phyloP scores from a whole-genome alignment of 495 filamentous ascomycete species.

The Penicillium goetzii region DNA sequence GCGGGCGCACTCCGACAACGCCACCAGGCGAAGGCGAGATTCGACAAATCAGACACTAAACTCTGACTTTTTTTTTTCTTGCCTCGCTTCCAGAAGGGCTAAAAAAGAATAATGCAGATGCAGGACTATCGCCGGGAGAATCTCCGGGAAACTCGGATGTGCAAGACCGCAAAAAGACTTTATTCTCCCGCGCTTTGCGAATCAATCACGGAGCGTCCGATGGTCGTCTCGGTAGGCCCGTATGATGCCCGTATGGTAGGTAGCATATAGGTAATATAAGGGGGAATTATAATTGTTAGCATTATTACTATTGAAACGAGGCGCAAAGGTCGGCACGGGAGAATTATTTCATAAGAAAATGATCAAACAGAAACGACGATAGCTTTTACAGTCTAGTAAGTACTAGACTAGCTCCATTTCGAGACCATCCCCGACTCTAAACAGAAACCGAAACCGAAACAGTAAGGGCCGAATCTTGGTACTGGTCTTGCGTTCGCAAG shows the following conservation, averaged over 20 bases:
- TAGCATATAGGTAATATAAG: not conserved
- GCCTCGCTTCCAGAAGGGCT: slow-evolving; percentile 12
- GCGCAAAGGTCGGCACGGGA: slow-evolving; percentile 2
- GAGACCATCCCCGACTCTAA: not conserved
- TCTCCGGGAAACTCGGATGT: slow-evolving; percentile 6
- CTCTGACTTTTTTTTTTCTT: not conserved
- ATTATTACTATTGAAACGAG: not conserved
- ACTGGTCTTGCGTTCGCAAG: not conserved
- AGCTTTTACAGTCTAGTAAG: not conserved
- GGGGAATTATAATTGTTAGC: not conserved
- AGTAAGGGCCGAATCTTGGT: slow-evolving; percentile 12
- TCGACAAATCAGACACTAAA: slow-evolving; percentile 7
- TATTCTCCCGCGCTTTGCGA: not conserved
- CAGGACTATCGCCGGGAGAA: slow-evolving; percentile 2
- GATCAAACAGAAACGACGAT: not conserved
- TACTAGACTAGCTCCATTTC: not conserved
- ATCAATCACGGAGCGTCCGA: slow-evolving; percentile 10
- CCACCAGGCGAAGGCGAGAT: slow-evolving; percentile 4
- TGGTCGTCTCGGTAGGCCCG: not conserved
- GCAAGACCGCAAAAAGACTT: not conserved
- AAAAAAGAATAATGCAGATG: too few species aligned
- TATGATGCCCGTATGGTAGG: too few species aligned
- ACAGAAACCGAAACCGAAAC: slow-evolving; percentile 2
- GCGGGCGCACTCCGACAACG: slow-evolving; percentile 3
- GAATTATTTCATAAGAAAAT: not conserved